These are phyloP conservation scores for Sicyos edulis DNA, from an alignment of 306 rosid species.

Conservation along the genomic window DNA sequence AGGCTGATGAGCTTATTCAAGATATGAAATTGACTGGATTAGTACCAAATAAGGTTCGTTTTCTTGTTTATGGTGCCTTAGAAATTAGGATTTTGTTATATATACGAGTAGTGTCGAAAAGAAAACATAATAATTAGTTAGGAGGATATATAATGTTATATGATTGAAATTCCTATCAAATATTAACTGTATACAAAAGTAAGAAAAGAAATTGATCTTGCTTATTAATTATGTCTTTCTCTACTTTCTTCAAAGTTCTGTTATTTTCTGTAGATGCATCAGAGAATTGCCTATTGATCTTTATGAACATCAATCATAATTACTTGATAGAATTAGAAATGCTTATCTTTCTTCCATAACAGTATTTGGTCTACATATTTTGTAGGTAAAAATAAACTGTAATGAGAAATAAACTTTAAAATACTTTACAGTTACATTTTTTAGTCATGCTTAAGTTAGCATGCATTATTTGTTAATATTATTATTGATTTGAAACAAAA, in stretches of 20 bases:
- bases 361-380: no score
- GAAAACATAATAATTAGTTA: background rate
- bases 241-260: background rate
- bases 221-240: background rate
- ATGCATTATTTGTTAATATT: no score
- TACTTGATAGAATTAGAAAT: no score
- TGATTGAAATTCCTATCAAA: background rate
- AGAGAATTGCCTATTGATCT: no score
- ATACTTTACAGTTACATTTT: no score
- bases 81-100: background rate
- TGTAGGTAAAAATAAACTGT: no score
- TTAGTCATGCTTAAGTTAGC: no score
- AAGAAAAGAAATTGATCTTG: background rate
- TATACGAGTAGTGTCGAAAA: background rate
- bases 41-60: slow-evolving; percentile 95
- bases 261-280: background rate
- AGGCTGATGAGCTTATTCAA: slow-evolving; percentile 60
- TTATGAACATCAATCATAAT: no score
- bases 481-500: no score
- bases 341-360: no score
- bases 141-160: background rate
- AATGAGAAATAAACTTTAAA: no score
- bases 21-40: slow-evolving; percentile 77
- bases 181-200: background rate
- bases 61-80: slow-evolving; percentile 27